Evolutionary conservation across 805 yeast genomes (phyloP), one percentile per base, ranked within the genome.

Genomic region (Candida incommunis): DNA sequence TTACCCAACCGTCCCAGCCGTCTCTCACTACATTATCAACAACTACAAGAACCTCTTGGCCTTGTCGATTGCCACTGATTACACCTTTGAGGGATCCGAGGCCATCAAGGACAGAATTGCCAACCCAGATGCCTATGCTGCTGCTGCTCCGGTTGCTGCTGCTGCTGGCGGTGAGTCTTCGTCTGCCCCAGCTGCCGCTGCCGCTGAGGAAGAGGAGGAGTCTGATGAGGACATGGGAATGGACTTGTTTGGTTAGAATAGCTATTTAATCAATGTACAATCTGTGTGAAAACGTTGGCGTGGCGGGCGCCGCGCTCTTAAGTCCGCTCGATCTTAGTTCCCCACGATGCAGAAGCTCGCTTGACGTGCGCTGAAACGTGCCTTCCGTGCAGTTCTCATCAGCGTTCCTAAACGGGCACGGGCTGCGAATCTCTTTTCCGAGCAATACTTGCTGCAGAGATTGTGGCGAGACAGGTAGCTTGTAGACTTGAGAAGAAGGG

Each of bases 1-100:
- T 70, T 88, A 90, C 94, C 99, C 99, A 79, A 92, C 99, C 68
- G 74, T 92, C 69, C 96, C 97, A 72, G 86, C 98, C 63, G 98
- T 92, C 68, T 88, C 94, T 67, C 97, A 92, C 95, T 80, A 92
- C 64, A 77, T 92, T 71, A 80, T 92, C 78, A 92, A 92, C 95
- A 81, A 84, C 80, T 92, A 92, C 94, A 92, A 92, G 94, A 82
- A 90, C 78, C 78, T 92, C 67, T 78, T 92, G 71, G 95, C 97
- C 65, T 79, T 92, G 66, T 94, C 98, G 57, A 76, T 92, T 74
- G 98, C 96, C 67, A 80, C 97, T 66, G 96, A 92, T 71, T 92
- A 88, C 85, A 83, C 96, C 67, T 92, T 82, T 77, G 96, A 94
- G 75, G 97, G 95, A 72, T 84, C 95, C 60, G 99, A 88, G 78